These are phyloP conservation scores for Diutina sp. DNA, from an alignment of 1,139 yeast species.

Conservation along the genomic window DNA sequence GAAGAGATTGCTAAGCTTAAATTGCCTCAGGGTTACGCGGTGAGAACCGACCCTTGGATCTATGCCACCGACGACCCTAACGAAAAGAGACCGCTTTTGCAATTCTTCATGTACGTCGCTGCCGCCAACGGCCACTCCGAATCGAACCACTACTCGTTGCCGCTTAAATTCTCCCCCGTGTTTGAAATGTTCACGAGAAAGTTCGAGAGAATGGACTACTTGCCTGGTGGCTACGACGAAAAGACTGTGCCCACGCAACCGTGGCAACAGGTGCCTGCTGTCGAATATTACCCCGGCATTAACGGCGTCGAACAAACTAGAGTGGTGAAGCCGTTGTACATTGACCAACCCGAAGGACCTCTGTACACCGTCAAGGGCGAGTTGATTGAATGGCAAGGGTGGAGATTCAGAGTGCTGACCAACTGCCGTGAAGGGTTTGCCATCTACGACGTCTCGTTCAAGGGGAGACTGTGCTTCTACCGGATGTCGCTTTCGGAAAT, in stretches of 20 bases:
- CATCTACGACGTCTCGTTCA: conserved; percentile 62
- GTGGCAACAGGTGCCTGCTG: conserved; percentile 47
- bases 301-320: conserved; percentile 40
- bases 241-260: conserved; percentile 45
- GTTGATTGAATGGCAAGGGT: conserved; percentile 76
- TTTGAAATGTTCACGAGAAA: conserved; percentile 55
- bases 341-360: conserved; percentile 79
- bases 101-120: conserved; percentile 69
- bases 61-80: conserved; percentile 65
- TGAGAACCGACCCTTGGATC: conserved; percentile 79
- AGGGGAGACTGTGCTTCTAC: conserved; percentile 73
- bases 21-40: conserved; percentile 40
- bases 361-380: conserved; percentile 55
- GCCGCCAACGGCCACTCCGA: conserved; percentile 59
- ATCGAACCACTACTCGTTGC: conserved; percentile 76
- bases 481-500: conserved; percentile 72
- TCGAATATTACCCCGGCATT: conserved; percentile 66
- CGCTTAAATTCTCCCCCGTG: conserved; percentile 73
- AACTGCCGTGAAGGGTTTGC: conserved; percentile 80
- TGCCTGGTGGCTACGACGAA: conserved; percentile 64
- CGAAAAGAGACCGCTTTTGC: conserved; percentile 51
- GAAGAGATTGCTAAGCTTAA: conserved; percentile 56
- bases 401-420: conserved; percentile 72
- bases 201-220: conserved; percentile 65
- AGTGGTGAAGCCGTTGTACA: conserved; percentile 65